phyloP scores from a whole-genome alignment of 108 stramenopile species.

The Cylindrotheca closterium region DNA sequence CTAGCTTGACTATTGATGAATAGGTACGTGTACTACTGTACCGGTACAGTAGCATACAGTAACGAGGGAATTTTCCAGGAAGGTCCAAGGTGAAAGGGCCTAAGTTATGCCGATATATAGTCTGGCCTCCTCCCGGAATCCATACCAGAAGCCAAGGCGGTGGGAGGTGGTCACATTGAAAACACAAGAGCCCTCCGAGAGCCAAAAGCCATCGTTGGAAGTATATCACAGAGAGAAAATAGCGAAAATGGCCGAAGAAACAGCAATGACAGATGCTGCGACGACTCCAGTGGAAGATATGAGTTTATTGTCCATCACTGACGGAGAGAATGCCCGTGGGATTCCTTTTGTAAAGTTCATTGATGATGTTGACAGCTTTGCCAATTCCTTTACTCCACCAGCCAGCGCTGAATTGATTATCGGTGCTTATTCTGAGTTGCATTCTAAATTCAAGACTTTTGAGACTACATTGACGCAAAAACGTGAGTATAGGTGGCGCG shows the following conservation, averaged over 20 bases:
- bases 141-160: too few species aligned
- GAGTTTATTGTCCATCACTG: conserved; percentile 73
- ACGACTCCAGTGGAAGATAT: conserved; percentile 40
- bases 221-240: too few species aligned
- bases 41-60: too few species aligned
- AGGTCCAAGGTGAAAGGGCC: too few species aligned
- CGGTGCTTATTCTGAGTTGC: conserved; percentile 85
- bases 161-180: too few species aligned
- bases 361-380: conserved; percentile 81
- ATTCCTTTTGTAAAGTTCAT: conserved; percentile 85
- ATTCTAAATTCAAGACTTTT: conserved; percentile 82
- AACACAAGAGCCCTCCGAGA: too few species aligned
- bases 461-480: conserved; percentile 74
- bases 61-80: too few species aligned
- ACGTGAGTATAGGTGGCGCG: conserved; percentile 27
- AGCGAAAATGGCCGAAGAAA: neutral
- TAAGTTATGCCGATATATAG: too few species aligned
- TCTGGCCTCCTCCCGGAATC: too few species aligned
- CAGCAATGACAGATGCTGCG: neutral
- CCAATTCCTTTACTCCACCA: conserved; percentile 71
- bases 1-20: too few species aligned
- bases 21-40: too few species aligned
- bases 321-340: conserved; percentile 72
- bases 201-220: too few species aligned
- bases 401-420: conserved; percentile 85